These are phyloP conservation scores for Diplodia seriata DNA, from an alignment of 2,329 filamentous ascomycete genomes.

Conservation along the genomic window DNA sequence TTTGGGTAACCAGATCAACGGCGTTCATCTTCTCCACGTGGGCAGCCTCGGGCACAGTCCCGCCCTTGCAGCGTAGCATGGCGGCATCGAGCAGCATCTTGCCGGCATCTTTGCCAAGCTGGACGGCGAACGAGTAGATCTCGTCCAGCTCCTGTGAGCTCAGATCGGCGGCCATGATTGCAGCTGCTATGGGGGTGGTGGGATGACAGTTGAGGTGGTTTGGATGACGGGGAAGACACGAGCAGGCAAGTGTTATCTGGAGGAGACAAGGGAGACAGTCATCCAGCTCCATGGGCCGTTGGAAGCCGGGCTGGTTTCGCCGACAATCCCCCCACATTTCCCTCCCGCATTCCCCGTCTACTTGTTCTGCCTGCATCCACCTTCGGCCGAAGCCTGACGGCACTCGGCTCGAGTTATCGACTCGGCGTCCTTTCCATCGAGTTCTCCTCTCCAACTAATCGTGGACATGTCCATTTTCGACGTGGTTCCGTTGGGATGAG, in stretches of 20 bases:
- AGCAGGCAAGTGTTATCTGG: slow-evolving; percentile 6
- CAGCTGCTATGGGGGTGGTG: not conserved
- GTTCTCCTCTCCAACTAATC: not conserved
- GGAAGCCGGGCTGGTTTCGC: slow-evolving; percentile 9
- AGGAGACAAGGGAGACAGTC: not conserved
- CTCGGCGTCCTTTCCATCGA: no score
- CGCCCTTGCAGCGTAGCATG: slow-evolving; percentile 59
- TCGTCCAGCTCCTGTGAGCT: slow-evolving; percentile 20
- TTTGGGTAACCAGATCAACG: slow-evolving; percentile 79
- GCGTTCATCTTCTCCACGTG: slow-evolving; percentile 74
- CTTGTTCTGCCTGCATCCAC: no score
- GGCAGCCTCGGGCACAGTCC: slow-evolving; percentile 41
- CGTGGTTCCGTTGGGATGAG: not conserved
- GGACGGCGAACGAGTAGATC: slow-evolving; percentile 73
- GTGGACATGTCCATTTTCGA: not conserved
- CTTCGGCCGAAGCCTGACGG: not conserved
- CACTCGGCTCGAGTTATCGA: not conserved
- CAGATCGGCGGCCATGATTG: slow-evolving; percentile 18
- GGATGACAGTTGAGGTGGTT: not conserved
- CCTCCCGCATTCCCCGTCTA: not conserved
- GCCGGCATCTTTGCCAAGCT: slow-evolving; percentile 74
- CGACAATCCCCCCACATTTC: slow-evolving; percentile 1
- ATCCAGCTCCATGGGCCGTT: slow-evolving; percentile 1
- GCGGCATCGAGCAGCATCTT: slow-evolving; percentile 70
- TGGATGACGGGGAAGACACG: slow-evolving; percentile 4